Evolutionary conservation across 768 basidiomycete genomes (phyloP).

Genomic region (Trametes sanguinea): DNA sequence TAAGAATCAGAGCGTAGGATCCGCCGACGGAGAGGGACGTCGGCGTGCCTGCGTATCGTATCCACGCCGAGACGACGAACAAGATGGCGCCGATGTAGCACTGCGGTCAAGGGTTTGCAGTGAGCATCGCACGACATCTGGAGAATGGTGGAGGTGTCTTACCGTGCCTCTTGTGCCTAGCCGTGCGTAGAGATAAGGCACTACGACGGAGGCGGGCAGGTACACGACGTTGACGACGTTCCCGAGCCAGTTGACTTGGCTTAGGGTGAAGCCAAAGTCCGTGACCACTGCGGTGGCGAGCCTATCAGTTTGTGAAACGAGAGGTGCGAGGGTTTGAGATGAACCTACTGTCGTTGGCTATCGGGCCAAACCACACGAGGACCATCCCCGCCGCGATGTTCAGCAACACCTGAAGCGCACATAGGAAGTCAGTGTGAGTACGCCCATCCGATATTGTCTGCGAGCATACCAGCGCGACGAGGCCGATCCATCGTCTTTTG

Average conservation of each 20-base stretch:
- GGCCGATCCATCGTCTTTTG: conserved; percentile 65
- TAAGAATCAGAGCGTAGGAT: conserved; percentile 65
- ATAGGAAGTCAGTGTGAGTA: neutral
- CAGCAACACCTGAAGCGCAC: conserved; percentile 52
- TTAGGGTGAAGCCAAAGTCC: conserved; percentile 68
- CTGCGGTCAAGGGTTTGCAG: conserved; percentile 40
- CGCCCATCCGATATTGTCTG: neutral
- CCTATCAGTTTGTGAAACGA: neutral
- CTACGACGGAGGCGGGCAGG: conserved; percentile 58
- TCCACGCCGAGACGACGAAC: conserved; percentile 68
- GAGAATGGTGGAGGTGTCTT: neutral
- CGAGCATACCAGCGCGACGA: conserved; percentile 57
- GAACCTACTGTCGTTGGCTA: conserved; percentile 61
- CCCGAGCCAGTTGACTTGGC: conserved; percentile 80
- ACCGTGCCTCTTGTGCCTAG: conserved; percentile 68
- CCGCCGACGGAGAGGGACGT: conserved; percentile 50
- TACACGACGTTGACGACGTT: conserved; percentile 66
- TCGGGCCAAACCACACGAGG: conserved; percentile 86
- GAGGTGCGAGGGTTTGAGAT: neutral
- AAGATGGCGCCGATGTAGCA: conserved; percentile 57
- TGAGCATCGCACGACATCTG: neutral
- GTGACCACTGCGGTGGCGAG: conserved; percentile 44
- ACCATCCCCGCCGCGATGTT: conserved; percentile 65
- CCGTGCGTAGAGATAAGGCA: conserved; percentile 58
- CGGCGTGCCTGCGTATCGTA: conserved; percentile 73